phyloP scores from a whole-genome alignment of 495 filamentous ascomycete genomes.

The Hypoxylon intermedium region DNA sequence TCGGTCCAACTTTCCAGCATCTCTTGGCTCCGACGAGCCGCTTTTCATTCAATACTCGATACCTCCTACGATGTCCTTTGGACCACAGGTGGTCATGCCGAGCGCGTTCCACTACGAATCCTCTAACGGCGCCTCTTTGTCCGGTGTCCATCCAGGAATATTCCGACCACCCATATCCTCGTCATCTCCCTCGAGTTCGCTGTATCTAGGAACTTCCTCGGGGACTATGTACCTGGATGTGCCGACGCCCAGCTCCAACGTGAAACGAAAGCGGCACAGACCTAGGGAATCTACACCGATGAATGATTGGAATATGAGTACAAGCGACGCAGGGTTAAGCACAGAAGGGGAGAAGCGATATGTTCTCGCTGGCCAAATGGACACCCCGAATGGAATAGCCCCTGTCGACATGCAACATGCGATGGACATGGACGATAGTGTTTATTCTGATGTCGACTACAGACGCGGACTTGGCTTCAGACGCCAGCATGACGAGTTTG shows the following conservation, averaged over 20 bases:
- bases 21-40: not conserved
- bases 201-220: conserved; percentile 63
- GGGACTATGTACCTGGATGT: conserved; percentile 56
- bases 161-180: conserved; percentile 76
- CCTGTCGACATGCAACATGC: conserved; percentile 55
- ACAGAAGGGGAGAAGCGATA: conserved; percentile 43
- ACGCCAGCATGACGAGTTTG: conserved; percentile 35
- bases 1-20: not conserved
- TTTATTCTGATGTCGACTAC: conserved; percentile 64
- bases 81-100: conserved; percentile 55
- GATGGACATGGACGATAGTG: conserved; percentile 57
- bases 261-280: conserved; percentile 52
- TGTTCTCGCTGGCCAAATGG: conserved; percentile 67
- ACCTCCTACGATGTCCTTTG: conserved; percentile 55
- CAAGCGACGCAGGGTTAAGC: conserved; percentile 31
- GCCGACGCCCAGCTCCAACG: conserved; percentile 33
- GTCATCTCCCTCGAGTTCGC: conserved; percentile 65
- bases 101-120: conserved; percentile 59
- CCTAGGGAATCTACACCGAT: conserved; percentile 42
- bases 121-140: conserved; percentile 45
- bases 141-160: conserved; percentile 64
- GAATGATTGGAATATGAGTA: conserved; percentile 42
- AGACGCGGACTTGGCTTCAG: conserved; percentile 55
- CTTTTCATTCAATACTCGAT: not conserved
- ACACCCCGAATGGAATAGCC: conserved; percentile 61